Percentiles rank a stretch among this genome's conserved stretches.
Evolutionary conservation across 805 yeast species (phyloP).

Genomic region (Candida andamanensis): DNA sequence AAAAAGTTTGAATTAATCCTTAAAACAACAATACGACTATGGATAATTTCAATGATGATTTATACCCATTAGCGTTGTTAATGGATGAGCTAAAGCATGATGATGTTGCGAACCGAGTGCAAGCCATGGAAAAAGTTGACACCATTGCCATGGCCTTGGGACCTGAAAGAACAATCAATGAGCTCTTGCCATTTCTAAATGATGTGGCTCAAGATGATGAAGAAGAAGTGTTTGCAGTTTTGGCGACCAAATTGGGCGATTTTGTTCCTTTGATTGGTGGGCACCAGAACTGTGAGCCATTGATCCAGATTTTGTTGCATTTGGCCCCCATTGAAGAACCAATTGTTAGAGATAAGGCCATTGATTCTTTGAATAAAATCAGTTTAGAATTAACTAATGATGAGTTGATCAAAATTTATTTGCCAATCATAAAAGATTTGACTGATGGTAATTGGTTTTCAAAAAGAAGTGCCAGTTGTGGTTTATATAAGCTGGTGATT

Average conservation of each 20-base stretch:
- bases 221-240: slow-evolving; percentile 92
- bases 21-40: slow-evolving; percentile 11
- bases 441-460: slow-evolving; percentile 94
- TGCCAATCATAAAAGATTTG: slow-evolving; percentile 72
- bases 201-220: slow-evolving; percentile 95
- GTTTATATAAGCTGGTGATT: slow-evolving; percentile 70
- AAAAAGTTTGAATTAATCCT: slow-evolving; percentile 6
- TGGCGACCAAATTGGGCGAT: slow-evolving; percentile 84
- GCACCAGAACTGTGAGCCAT: slow-evolving; percentile 44
- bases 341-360: slow-evolving; percentile 90
- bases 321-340: slow-evolving; percentile 95
- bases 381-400: slow-evolving; percentile 56
- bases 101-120: slow-evolving; percentile 87
- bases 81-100: slow-evolving; percentile 98
- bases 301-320: slow-evolving; percentile 64
- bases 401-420: slow-evolving; percentile 61
- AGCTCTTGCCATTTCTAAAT: slow-evolving; percentile 83
- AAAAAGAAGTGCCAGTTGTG: slow-evolving; percentile 85
- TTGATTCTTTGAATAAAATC: slow-evolving; percentile 72
- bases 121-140: slow-evolving; percentile 89
- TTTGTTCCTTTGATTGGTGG: slow-evolving; percentile 93
- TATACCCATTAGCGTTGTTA: slow-evolving; percentile 90
- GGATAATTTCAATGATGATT: slow-evolving; percentile 48
- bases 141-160: slow-evolving; percentile 95
- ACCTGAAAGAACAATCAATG: slow-evolving; percentile 84